These are phyloP conservation scores for Apiospora pterosperma DNA, from an alignment of 2,329 filamentous ascomycete genomes.

Conservation along the genomic window DNA sequence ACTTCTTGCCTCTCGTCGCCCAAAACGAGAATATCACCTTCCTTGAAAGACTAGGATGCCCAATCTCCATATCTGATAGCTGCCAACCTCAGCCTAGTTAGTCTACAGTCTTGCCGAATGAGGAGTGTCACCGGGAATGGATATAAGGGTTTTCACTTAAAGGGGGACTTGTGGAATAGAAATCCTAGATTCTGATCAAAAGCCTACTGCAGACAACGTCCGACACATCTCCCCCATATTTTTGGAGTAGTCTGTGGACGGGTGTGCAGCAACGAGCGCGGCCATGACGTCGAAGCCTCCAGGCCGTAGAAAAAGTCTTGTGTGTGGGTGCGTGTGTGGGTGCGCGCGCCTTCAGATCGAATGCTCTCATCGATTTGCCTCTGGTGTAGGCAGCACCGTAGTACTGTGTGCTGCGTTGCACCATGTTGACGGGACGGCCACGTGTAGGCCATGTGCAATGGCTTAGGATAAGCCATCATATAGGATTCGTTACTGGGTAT, in stretches of 20 bases:
- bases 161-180: neutral
- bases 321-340: too few species aligned
- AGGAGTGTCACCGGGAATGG: neutral
- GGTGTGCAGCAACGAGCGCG: neutral
- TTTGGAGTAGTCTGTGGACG: neutral
- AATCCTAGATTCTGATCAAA: too few species aligned
- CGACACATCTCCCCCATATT: neutral
- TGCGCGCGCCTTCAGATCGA: too few species aligned
- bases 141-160: neutral
- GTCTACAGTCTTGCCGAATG: neutral
- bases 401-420: neutral
- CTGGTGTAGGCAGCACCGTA: neutral
- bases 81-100: neutral
- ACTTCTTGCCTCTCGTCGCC: neutral
- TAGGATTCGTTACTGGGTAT: too few species aligned
- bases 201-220: too few species aligned
- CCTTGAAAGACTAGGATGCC: neutral
- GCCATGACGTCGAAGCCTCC: too few species aligned
- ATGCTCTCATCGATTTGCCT: neutral
- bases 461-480: too few species aligned
- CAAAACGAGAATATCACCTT: neutral
- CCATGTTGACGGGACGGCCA: neutral
- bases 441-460: neutral
- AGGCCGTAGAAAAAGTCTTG: neutral
- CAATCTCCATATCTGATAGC: neutral